Base-by-base conservation (phyloP, 306 rosid genomes). In the Begonia loranthoides region DNA sequence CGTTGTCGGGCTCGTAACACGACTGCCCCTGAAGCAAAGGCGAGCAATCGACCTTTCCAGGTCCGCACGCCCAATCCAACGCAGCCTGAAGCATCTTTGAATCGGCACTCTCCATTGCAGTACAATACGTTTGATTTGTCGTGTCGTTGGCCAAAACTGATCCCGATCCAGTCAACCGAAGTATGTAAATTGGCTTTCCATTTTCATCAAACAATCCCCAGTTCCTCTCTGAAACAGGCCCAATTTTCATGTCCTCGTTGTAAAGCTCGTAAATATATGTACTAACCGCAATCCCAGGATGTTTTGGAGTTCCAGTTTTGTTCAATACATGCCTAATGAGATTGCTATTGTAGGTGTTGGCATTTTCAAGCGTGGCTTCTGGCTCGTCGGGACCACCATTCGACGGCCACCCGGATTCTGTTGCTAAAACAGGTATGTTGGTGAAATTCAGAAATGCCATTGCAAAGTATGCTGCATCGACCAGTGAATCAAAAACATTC, bases 1-100 rank as follows among this genome's bases (percentile, higher is more conserved):
- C 92, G 36, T 69, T 75, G 64, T 90, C 94, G 0, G 94, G 99
- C 43, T 86, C 94, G n/a, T 83, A 90, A 66, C 99, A 90, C 0
- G 94, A 70, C 56, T 78, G 63, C 13, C 96, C 99, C 51, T 90
- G 96, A 59, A 67, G 63, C 71, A 90, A 56, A 8, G 66, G 51
- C 55, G 92, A 70, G 63, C 99, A 90, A 54, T 86, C 92, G 54
- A 90, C 99, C 63, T 79, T 83, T 45, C 94, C 99, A 6, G 95
- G 83, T 53, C 99, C 99, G 64, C 99, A 86, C n/a, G 99, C 99
- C 95, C 95, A 90, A 71, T 90, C 99, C 4, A 90, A 59, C 12
- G 94, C 99, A 66, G 99, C 99, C 73, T 90, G 99, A 62, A 90
- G 69, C 95, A 90, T 82, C 77, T 78, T 82, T 1, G 61, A 41